phyloP scores from a whole-genome alignment of 805 yeast species.

The Lachancea lanzarotensis region DNA sequence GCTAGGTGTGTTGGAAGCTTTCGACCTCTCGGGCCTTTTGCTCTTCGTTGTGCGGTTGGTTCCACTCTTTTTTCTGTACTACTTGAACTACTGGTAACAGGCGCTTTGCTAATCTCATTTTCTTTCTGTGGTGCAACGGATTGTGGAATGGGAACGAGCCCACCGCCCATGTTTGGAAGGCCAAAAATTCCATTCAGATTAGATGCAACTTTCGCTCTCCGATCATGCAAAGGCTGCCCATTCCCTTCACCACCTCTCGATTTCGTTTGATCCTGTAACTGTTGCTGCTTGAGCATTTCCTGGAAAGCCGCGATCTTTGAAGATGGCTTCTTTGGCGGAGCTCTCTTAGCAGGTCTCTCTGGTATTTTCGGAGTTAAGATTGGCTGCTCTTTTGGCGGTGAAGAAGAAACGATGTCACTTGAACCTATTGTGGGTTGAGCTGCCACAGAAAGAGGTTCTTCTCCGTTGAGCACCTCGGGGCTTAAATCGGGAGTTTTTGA shows the following conservation, averaged over 20 bases:
- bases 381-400: not conserved
- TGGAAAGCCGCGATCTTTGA: conserved; percentile 78
- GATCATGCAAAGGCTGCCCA: conserved; percentile 23
- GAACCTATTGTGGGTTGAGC: not conserved
- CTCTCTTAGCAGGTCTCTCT: conserved; percentile 27
- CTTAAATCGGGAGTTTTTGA: no score
- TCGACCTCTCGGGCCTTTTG: conserved; percentile 70
- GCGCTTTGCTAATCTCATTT: conserved; percentile 8
- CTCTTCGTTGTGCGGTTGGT: conserved; percentile 43
- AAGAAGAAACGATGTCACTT: not conserved
- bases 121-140: conserved; percentile 16
- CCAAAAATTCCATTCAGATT: conserved; percentile 58
- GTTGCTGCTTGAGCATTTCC: conserved; percentile 57
- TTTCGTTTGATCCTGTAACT: conserved; percentile 29
- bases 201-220: conserved; percentile 45
- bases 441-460: no score
- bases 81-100: not conserved
- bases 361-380: conserved; percentile 6
- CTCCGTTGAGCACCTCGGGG: no score
- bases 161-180: conserved; percentile 43
- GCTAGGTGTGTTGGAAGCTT: conserved; percentile 53
- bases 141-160: conserved; percentile 19
- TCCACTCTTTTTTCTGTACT: not conserved
- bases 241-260: conserved; percentile 7
- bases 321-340: conserved; percentile 71